Evolutionary conservation across 192 early-diverging fungal genomes (phyloP), one percentile per base, ranked within the genome.

Genomic region (Linnemannia schmuckeri): DNA sequence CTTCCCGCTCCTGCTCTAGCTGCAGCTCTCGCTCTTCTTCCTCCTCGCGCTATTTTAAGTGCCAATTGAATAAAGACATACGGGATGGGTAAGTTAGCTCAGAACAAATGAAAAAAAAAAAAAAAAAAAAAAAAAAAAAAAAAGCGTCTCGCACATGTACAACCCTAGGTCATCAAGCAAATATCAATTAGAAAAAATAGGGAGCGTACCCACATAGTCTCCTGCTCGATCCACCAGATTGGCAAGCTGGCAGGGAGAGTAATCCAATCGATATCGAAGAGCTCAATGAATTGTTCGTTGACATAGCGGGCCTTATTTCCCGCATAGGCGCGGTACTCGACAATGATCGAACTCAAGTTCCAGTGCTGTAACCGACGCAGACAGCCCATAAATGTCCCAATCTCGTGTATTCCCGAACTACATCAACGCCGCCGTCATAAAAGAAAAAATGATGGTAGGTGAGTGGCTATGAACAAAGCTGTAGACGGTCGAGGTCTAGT

Each of bases 281-380:
- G 89, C 83, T 99, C 98, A 66, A 98, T 97, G 76, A 99, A 99
- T 83, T 98, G 97, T 82, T 99, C 97, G 76, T 96, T 97, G 13
- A 94, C 91, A 82, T 96, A 97, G 41, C 97, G 92, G 10, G 92
- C 91, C 81, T 97, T 98, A 30, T 91, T 97, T 9, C 97, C 96
- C 8, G 97, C 97, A 90, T 95, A 99, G 74, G 93, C 93, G n/a
- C 96, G 96, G 81, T 98, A 99, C 94, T 99, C 98, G n/a, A 94
- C 94, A 54, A 98, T 93, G 79, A 98, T 99, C 1, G 97, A 97
- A 81, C 97, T 99, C 80, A 99, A 97, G 83, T 98, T 98, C 98
- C 97, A 99, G 44, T 95, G 92, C 86, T 98, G 97, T 76, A 99
- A 89, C 79, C 97, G 97, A 37, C 98, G 91, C 72, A 99, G 84